Base-by-base conservation (phyloP, 2,329 filamentous ascomycete species). In the Aspergillus versicolor region DNA sequence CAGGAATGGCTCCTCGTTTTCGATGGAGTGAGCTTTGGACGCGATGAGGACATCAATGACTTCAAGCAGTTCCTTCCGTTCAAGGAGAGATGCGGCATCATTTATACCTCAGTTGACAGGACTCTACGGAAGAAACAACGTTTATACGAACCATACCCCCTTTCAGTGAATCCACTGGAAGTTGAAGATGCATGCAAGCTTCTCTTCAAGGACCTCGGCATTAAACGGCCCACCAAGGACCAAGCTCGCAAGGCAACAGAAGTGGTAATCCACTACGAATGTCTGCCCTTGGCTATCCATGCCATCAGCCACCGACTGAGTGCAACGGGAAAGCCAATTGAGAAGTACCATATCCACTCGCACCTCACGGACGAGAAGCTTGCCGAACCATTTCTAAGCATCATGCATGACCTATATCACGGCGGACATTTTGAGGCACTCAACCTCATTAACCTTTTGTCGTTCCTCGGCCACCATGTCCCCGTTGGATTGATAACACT, bases 1-100 rank as follows among this genome's bases (percentile, higher is more conserved):
- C 77, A 84, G n/a, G 79, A 84, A 7, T 90, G 88, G 88, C 75
- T 90, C 2, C 70, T 90, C 27, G 78, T 90, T 1, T 81, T 90
- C 40, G 88, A 90, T 61, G 87, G 86, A 1, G 79, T 89, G 24
- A 82, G 81, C 40, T 88, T 88, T 58, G 82, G 84, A 48, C 76
- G 79, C 6, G 79, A 84, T 3, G 79, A 79, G 2, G 79, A 79
- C 19, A 71, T 81, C 24, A 76, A 77, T 50, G 68, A 74, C 7
- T 73, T 89, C 22, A 75, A 79, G 47, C 75, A 81, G 38, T 88
- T 87, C 60, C 83, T 90, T n/a, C 88, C 88, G 0, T 86, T 87
- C 63, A 81, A 80, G 27, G 80, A 76, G 58, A 81, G 84, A 54
- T 87, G 84, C 13, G 85, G 83, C 63, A 80, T 90, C 47, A 87